Base-by-base conservation (phyloP, 139 green algal genomes). In the Chlorella sp. region DNA sequence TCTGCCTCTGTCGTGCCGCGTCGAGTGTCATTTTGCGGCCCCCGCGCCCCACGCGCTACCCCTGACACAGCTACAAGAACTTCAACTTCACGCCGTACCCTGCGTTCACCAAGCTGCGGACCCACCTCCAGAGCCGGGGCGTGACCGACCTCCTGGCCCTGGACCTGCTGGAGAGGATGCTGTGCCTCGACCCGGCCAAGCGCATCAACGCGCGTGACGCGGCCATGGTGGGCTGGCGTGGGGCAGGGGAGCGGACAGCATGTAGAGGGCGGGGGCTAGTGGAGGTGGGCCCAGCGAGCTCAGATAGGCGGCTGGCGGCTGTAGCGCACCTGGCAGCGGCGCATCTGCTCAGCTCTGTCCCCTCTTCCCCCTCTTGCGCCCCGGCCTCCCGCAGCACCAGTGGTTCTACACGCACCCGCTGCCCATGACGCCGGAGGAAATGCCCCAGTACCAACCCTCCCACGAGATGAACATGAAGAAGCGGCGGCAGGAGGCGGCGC, bases 161-260 rank as follows among this genome's bases (percentile, higher is more conserved):
- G 21, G 62, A 79, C 56, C 88, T 97, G 64, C 70, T 97, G 66
- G 76, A 90, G 45, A 76, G 81, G 36, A 77, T 97, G 83, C 87
- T 97, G 65, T 35, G 61, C 14, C 77, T 95, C 14, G 80, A 97
- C 68, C 92, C 92, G 11, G 82, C 79, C 11, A 86, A 87, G 29
- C 84, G 92, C 7, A 86, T 95, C 43, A 71, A 41, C 0, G 92
- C 92, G 3, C 43, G 62, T 5, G 82, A 89, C 4, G 89, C 92
- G 0, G 51, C 87, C 46, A 71, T 73, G 79, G 89, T 93, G 74
- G 31, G 83, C 35, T 3, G 12, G 2, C 15, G 25, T 62, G 1
- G 55, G 21, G 55, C 2, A 55, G 46, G 17, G 14, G 17, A 55
- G 46, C 14, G 46, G 14, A 17, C 46, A n/a, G n/a, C n/a, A n/a